Evolutionary conservation across 257 asterid genomes (phyloP), one percentile per base, ranked within the genome.

Genomic region (Cynanchum wilfordii): DNA sequence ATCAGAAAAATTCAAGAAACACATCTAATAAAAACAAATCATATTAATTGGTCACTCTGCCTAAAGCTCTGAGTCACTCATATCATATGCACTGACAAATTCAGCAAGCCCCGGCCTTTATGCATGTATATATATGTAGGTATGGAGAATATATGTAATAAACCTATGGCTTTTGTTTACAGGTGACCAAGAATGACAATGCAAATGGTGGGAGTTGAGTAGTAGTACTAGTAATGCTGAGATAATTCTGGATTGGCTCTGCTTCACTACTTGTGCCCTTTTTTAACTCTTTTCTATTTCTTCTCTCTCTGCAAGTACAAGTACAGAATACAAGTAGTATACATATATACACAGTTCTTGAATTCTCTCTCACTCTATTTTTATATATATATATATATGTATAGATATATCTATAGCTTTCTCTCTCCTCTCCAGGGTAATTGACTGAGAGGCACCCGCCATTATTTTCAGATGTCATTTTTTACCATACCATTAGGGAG

Each of bases 401-500:
- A 7, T 45, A 11, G 1, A 11, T 11, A 15, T 47, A 15, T 50
- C 0, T 54, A 51, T 51, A 19, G 71, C 64, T 67, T 58, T 80
- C 73, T 82, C 69, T 69, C 63, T 73, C 76, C 66, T 16, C 66
- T 62, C 72, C 49, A 33, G 22, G 47, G 24, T 63, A 84, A 78
- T 74, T 82, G 75, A 79, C 75, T 68, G 38, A 33, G 77, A 78
- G 73, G 58, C 72, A 42, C 72, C 75, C 79, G 76, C 77, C 75
- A 74, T 76, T 70, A 75, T 75, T 64, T 50, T 83, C 68, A 71
- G 76, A 81, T 72, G 77, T 73, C 71, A 63, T 59, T 72, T 82
- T 75, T 44, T 49, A 47, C 60, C 66, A 65, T 25, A 47, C 60
- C 62, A 65, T 25, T 65, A 66, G 40, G 63, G 71, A 71, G 59